Base-by-base conservation (phyloP, 2,329 filamentous ascomycete species). In the Gaeumannomyces tritici region DNA sequence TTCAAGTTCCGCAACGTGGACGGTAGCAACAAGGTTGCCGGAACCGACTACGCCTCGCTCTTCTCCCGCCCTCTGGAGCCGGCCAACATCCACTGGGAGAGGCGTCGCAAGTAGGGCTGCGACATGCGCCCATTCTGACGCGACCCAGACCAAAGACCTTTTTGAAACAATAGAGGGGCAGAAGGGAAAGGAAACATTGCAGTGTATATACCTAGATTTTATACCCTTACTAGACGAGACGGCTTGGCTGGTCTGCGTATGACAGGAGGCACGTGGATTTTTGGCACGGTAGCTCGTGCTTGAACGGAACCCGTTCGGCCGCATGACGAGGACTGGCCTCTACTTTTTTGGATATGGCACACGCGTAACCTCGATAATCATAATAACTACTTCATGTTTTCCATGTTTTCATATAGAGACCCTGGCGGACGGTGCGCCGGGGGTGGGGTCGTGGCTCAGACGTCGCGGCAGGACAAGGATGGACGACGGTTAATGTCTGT, bases 1-100 rank as follows among this genome's bases (percentile, higher is more conserved):
- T 90, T 96, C 79, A 93, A 91, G 78, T 85, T 96, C 73, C 81
- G 82, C 71, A 96, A 91, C 69, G 74, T 86, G 2, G 86, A 89
- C 68, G 89, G 89, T n/a, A 84, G 83, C 72, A 78, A 85, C 70
- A 83, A 82, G 42, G 81, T 95, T 51, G 82, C 89, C 57, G 88
- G 78, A 62, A 89, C 87, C 28, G 85, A 89, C 71, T 89, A 88
- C 70, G 78, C 81, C 27, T 89, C 85, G 67, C 79, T 92, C 55
- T 92, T 92, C 76, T 90, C 89, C 60, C 83, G 89, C 67, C 89
- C 89, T 13, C 73, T 89, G 61, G 84, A 88, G 73, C 88, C 88
- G 55, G 88, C 88, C 57, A 80, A 85, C 60, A 84, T 96, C 59
- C 79, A 83, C 73, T 96, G 89, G 86, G 89, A 96, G 80, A 83